Conservation (phyloP, 2,329 filamentous ascomycete species). For the Cladosporium colombiae region DNA sequence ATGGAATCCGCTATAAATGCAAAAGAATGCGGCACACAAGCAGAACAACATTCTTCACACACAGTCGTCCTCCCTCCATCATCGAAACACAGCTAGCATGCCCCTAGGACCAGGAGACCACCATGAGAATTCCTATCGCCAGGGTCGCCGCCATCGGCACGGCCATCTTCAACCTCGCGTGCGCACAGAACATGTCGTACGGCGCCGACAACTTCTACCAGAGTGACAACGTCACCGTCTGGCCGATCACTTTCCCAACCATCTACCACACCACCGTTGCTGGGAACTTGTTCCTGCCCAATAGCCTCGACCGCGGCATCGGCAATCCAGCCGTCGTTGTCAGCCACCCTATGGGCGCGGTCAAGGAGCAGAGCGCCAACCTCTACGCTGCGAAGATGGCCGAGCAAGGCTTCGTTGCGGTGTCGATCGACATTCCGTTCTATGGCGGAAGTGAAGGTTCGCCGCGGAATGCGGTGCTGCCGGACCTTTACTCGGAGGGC, state of each 20-base stretch:
- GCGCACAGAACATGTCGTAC: constrained; percentile 18
- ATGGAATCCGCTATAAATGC: neutral
- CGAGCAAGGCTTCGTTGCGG: constrained; percentile 21
- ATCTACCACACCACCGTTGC: constrained; percentile 13
- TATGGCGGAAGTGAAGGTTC: constrained; percentile 19
- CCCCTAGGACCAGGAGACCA: neutral
- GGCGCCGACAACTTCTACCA: constrained; percentile 20
- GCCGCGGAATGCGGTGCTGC: constrained; percentile 12
- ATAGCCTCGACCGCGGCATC: constrained; percentile 13
- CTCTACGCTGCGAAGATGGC: constrained; percentile 22
- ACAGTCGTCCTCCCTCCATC: neutral
- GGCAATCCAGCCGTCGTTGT: constrained; percentile 18
- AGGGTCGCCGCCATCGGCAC: neutral
- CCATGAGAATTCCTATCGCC: neutral
- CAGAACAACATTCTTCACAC: neutral
- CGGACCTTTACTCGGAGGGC: constrained; percentile 18
- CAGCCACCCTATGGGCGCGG: constrained; percentile 19
- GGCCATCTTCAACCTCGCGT: neutral
- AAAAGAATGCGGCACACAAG: neutral
- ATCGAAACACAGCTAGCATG: neutral
- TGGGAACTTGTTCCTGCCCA: constrained; percentile 14
- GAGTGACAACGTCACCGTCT: constrained; percentile 19
- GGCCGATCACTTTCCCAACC: constrained; percentile 20
- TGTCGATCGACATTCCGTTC: constrained; percentile 19
- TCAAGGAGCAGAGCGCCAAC: constrained; percentile 21